These are phyloP conservation scores for Russula foetens DNA, from an alignment of 768 basidiomycete species.

Conservation along the genomic window DNA sequence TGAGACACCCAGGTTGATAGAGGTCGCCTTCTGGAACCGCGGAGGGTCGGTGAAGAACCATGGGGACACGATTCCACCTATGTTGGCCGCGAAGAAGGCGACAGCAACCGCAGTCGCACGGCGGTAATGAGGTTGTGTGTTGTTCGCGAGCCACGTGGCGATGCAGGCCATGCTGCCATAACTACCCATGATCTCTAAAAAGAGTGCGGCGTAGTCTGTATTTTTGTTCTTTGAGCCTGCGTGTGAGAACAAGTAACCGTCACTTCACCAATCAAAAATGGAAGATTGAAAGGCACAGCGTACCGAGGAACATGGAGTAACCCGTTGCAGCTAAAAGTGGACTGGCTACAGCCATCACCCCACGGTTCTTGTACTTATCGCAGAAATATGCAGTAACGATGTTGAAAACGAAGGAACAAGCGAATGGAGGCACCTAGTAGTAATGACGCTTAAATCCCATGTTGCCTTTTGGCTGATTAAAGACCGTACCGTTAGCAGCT, in stretches of 20 bases:
- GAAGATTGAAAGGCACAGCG: not conserved
- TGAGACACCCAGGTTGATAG: constrained; percentile 13
- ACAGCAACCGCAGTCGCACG: constrained; percentile 26
- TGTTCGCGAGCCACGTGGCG: constrained; percentile 26
- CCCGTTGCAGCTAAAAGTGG: constrained; percentile 13
- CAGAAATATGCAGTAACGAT: constrained; percentile 16
- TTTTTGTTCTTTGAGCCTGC: constrained; percentile 18
- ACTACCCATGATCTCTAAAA: constrained; percentile 26
- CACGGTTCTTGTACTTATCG: constrained; percentile 18
- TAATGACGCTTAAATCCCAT: not conserved
- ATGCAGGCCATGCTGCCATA: constrained; percentile 24
- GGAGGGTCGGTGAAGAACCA: constrained; percentile 16
- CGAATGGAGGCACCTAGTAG: constrained; percentile 28
- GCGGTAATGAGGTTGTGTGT: constrained; percentile 27
- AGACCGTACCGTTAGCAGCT: constrained; percentile 24
- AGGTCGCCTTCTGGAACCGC: constrained; percentile 14
- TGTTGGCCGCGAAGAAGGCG: constrained; percentile 20
- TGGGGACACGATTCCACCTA: constrained; percentile 16
- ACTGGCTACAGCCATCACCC: constrained; percentile 10
- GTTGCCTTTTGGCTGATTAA: not conserved
- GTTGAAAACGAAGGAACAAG: constrained; percentile 23
- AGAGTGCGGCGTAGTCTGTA: constrained; percentile 24
- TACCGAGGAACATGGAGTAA: constrained; percentile 18
- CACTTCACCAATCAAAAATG: not conserved
- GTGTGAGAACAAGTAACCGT: not conserved